These are phyloP conservation scores for Solioccasus polychromus DNA, from an alignment of 768 basidiomycete genomes.

Conservation along the genomic window DNA sequence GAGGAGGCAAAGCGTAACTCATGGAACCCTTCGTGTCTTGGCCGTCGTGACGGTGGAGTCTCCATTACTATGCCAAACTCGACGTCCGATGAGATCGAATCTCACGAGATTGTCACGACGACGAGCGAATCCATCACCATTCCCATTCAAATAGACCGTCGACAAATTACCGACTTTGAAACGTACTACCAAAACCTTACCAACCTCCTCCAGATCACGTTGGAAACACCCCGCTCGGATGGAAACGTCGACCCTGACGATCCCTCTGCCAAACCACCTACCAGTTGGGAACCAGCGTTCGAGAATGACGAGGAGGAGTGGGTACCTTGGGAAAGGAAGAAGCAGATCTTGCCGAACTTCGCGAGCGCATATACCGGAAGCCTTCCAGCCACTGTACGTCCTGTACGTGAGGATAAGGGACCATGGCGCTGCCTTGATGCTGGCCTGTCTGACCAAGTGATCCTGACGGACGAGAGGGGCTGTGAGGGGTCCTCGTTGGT, in stretches of 20 bases:
- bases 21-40: neutral
- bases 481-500: neutral
- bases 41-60: neutral
- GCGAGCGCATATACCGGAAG: neutral
- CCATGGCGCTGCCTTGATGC: neutral
- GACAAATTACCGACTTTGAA: neutral
- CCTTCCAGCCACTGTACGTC: neutral
- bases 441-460: neutral
- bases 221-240: neutral
- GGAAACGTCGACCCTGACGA: neutral
- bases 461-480: neutral
- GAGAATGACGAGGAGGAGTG: conserved; percentile 7
- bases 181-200: conserved; percentile 2
- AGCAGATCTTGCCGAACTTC: too few relatives aligned
- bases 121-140: neutral
- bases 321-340: conserved; percentile 3
- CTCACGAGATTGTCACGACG: neutral
- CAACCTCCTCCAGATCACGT: neutral
- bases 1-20: neutral
- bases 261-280: neutral
- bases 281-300: neutral
- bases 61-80: neutral
- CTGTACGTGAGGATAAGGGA: neutral
- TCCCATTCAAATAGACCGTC: neutral
- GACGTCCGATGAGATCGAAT: neutral